Base-by-base conservation (phyloP, 2,329 filamentous ascomycete species). In the Parascedosporium putredinis region DNA sequence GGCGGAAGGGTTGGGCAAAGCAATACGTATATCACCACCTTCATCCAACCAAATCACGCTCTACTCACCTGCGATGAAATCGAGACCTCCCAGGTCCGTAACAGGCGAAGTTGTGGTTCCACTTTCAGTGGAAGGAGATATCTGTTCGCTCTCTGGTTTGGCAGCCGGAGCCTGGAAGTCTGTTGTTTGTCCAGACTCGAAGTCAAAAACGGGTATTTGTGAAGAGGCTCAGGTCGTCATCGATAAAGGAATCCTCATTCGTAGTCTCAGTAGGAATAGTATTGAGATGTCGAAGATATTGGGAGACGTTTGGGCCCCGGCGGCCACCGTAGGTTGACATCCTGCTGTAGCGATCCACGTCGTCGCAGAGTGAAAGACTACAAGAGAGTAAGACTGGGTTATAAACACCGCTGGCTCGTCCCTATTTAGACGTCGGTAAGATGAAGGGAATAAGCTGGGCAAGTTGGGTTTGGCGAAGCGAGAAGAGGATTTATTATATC, bases 201-300 rank as follows among this genome's bases (percentile, higher is more conserved):
- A 87, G 60, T 90, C 85, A 64, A 85, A 86, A 66, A 91, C 87
- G 80, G 43, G 84, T 82, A 67, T 91, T 90, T 51, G 86, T 88
- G 69, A 90, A 93, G 60, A 89, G 76, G 47, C 83, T 82, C 47
- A 91, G 71, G 55, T 89, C 83, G 53, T 84, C 80, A 58, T 87
- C 83, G 55, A 85, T 71, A 65, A 83, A 76, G 47, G 73, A 67
- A 53, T 83, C 75, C 49, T 64, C 62, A 24, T 76, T 63, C 22
- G 72, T 59, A 51, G 57, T 58, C 48, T 73, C 76, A 53, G 83
- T 74, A 49, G 84, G 78, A 53, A 84, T 72, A 53, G 81, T 79
- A 72, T 95, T 95, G 60, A 96, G 75, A 58, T 90, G 85, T 60
- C 87, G 84, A 56, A 96, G 76, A 71, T 93, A 95, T 62, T 89